Conservation (phyloP, 2,329 filamentous ascomycete genomes). For the Apiospora kogelbergensis region DNA sequence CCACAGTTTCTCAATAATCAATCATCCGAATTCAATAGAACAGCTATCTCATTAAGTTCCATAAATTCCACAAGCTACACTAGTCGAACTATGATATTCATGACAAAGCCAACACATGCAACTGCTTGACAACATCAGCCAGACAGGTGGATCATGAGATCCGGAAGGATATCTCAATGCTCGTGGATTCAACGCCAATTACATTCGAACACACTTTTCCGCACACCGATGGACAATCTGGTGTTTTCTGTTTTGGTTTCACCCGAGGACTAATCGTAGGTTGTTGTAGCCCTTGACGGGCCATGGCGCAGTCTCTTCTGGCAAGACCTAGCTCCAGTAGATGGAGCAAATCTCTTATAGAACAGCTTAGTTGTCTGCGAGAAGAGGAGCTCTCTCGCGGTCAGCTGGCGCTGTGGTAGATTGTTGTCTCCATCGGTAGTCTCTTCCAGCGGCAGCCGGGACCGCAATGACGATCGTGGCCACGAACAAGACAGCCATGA, state of each 20-base stretch:
- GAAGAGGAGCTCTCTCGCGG: conserved; percentile 61
- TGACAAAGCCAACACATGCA: neutral
- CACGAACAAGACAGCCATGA: conserved; percentile 74
- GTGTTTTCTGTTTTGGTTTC: neutral
- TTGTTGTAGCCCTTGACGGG: neutral
- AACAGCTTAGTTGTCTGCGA: conserved; percentile 44
- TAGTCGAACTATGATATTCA: neutral
- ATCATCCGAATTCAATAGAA: neutral
- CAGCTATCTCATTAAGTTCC: neutral
- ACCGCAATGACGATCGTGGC: conserved; percentile 64
- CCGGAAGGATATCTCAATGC: neutral
- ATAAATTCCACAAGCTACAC: neutral
- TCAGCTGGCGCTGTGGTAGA: conserved; percentile 42
- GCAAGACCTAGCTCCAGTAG: neutral
- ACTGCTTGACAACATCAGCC: neutral
- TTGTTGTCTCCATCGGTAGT: conserved; percentile 48
- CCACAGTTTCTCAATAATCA: neutral
- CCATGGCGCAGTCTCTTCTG: neutral
- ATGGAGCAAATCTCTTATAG: neutral
- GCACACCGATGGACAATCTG: neutral
- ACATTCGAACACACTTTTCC: neutral
- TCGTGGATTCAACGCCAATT: neutral
- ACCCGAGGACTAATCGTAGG: neutral
- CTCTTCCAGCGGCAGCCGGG: conserved; percentile 61
- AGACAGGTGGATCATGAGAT: neutral